Conservation (phyloP, 345 rosid species). For the Syzygium grande region DNA sequence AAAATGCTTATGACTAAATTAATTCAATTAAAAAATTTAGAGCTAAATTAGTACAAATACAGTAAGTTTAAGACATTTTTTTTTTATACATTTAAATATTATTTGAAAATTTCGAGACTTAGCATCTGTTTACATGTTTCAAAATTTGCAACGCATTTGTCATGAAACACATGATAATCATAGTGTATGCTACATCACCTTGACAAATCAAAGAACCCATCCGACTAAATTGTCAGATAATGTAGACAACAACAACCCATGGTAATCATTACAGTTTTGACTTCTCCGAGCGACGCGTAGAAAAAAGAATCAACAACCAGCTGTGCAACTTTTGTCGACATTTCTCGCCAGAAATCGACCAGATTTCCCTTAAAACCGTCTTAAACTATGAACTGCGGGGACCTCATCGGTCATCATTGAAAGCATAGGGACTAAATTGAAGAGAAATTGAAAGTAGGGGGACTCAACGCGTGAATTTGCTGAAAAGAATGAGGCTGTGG, state of each 20-base stretch:
- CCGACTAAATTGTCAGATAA: not conserved
- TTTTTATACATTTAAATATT: not conserved
- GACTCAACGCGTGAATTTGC: not conserved
- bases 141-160: not conserved
- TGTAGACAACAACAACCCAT: not conserved
- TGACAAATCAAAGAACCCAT: not conserved
- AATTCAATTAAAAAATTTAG: no score
- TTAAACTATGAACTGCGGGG: not conserved
- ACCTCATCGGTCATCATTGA: not conserved
- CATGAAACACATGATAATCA: not conserved
- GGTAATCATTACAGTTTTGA: not conserved
- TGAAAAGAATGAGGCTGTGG: not conserved
- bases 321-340: not conserved
- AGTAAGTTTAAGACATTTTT: no score
- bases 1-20: no score
- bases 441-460: not conserved
- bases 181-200: not conserved
- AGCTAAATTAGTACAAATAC: no score
- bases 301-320: not conserved
- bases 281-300: not conserved
- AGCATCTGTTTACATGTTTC: not conserved
- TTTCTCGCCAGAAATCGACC: not conserved
- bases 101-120: not conserved
- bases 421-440: not conserved
- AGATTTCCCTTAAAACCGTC: not conserved